Conservation (phyloP, 345 rosid genomes). For the Eucalyptus cladocalyx region DNA sequence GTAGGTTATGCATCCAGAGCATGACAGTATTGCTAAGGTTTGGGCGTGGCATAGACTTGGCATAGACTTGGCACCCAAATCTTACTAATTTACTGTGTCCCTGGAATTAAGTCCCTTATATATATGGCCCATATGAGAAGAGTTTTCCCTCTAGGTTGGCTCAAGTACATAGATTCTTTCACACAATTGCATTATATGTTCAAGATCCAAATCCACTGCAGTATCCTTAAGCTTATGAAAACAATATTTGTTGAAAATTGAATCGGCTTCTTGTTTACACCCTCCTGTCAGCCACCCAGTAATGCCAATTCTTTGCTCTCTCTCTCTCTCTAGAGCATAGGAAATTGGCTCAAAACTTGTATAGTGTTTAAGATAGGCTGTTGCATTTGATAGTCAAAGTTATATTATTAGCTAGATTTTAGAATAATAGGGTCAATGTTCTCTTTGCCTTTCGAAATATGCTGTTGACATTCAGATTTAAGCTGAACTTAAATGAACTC, state of each 20-base stretch:
- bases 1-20: neutral
- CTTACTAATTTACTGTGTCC: neutral
- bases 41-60: neutral
- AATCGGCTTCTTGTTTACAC: neutral
- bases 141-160: neutral
- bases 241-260: neutral
- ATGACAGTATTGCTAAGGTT: neutral
- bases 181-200: neutral
- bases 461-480: neutral
- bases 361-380: neutral
- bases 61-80: neutral
- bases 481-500: neutral
- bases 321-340: neutral
- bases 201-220: neutral
- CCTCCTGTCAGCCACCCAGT: neutral
- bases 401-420: neutral
- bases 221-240: neutral
- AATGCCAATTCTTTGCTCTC: neutral
- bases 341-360: neutral
- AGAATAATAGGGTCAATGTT: neutral
- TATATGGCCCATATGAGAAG: neutral
- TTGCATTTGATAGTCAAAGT: neutral
- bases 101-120: neutral
- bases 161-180: neutral
- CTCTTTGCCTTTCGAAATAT: neutral